Percentiles rank a stretch among this genome's conserved stretches.
Evolutionary conservation across 1,139 yeast species (phyloP).

Genomic region (Hansenula sp.): DNA sequence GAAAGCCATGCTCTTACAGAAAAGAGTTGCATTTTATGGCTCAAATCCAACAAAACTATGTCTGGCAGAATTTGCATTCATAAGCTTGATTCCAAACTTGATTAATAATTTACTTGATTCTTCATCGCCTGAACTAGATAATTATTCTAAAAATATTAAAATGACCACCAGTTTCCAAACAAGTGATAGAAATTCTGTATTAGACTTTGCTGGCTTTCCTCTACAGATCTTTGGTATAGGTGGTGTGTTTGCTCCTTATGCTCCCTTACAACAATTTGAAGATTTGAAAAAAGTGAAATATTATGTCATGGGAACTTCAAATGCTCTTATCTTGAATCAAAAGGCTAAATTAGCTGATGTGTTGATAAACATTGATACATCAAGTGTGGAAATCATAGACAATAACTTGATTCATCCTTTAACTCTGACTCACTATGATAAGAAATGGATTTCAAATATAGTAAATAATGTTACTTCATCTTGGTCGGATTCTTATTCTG

Average conservation of each 20-base stretch:
- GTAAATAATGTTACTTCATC: slow-evolving; percentile 20
- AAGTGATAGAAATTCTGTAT: slow-evolving; percentile 71
- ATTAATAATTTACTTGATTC: slow-evolving; percentile 70
- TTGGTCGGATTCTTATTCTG: slow-evolving; percentile 40
- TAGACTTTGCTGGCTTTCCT: slow-evolving; percentile 84
- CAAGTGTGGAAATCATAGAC: slow-evolving; percentile 43
- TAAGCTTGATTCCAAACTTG: slow-evolving; percentile 73
- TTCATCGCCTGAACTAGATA: slow-evolving; percentile 73
- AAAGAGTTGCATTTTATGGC: slow-evolving; percentile 67
- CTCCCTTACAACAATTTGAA: slow-evolving; percentile 86
- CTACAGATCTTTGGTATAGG: slow-evolving; percentile 81
- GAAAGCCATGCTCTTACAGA: slow-evolving; percentile 76
- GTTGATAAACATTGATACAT: slow-evolving; percentile 50
- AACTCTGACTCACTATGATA: slow-evolving; percentile 61
- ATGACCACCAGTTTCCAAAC: slow-evolving; percentile 74
- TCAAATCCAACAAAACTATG: slow-evolving; percentile 80
- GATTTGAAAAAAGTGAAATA: slow-evolving; percentile 62
- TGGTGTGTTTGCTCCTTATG: slow-evolving; percentile 87
- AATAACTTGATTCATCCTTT: slow-evolving; percentile 39
- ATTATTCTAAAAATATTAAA: slow-evolving; percentile 45
- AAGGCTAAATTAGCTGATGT: slow-evolving; percentile 52
- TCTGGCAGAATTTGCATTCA: slow-evolving; percentile 59
- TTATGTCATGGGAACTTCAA: slow-evolving; percentile 85
- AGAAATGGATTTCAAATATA: slow-evolving; percentile 46
- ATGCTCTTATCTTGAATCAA: slow-evolving; percentile 71